phyloP scores from a whole-genome alignment of 768 basidiomycete genomes.

The Amanita jacksonii region DNA sequence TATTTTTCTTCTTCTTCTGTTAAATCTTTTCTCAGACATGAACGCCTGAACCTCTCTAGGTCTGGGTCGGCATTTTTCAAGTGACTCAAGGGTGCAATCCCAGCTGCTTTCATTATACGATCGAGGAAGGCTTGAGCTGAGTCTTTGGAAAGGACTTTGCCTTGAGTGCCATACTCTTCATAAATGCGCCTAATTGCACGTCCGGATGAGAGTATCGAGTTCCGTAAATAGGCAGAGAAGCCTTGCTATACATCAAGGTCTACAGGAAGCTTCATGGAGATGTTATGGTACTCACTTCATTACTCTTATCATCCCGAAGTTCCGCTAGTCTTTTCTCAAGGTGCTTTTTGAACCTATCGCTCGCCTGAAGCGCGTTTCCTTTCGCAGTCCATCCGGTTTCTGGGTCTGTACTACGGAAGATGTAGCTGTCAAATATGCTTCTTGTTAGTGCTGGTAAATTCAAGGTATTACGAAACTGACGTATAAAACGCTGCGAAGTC shows the following conservation, averaged over 20 bases:
- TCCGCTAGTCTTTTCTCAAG: conserved; percentile 8
- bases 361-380: conserved; percentile 11
- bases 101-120: conserved; percentile 4
- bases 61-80: too few relatives aligned
- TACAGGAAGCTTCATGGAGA: too few relatives aligned
- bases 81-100: conserved; percentile 1
- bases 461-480: conserved; percentile 8
- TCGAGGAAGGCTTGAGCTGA: conserved; percentile 6
- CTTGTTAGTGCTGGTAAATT: too few relatives aligned
- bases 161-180: background rate
- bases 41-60: too few relatives aligned
- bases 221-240: too few relatives aligned
- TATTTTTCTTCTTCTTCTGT: too few relatives aligned
- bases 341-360: conserved; percentile 5
- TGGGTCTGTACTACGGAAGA: conserved; percentile 17
- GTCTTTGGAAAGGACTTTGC: background rate
- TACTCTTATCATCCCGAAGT: background rate
- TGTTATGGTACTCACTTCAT: too few relatives aligned
- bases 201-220: too few relatives aligned
- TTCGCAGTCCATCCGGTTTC: conserved; percentile 15
- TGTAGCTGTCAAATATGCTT: conserved; percentile 14
- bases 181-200: too few relatives aligned
- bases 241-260: too few relatives aligned
- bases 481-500: conserved; percentile 14
- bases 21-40: too few relatives aligned